Evolutionary conservation across 2,329 filamentous ascomycete species (phyloP).

Genomic region (Pseudocercospora eumusae): DNA sequence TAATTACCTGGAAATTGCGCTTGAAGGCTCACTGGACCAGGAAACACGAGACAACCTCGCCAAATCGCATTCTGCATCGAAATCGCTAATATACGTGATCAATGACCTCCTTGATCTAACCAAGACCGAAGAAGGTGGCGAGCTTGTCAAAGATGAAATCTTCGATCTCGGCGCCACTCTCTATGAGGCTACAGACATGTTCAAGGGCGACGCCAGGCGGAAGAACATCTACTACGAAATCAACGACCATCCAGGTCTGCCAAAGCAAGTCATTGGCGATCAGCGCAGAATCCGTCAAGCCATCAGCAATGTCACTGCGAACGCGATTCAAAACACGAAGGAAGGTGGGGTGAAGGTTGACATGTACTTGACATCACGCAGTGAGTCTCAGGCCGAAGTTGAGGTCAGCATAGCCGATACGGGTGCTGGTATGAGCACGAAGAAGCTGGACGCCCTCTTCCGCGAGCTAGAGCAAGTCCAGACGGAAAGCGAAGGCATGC

Average conservation of each 20-base stretch:
- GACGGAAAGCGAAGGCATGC: constrained; percentile 54
- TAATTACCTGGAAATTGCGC: constrained; percentile 87
- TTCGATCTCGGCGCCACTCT: constrained; percentile 73
- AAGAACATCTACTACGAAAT: constrained; percentile 74
- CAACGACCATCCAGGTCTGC: constrained; percentile 66
- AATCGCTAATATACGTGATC: constrained; percentile 90
- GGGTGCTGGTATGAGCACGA: constrained; percentile 63
- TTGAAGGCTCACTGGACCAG: constrained; percentile 75
- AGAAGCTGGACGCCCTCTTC: constrained; percentile 62
- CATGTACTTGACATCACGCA: constrained; percentile 60
- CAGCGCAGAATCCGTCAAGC: constrained; percentile 78
- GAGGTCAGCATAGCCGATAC: constrained; percentile 78
- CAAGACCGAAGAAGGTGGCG: constrained; percentile 79
- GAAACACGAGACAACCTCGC: constrained; percentile 84
- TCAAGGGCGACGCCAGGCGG: constrained; percentile 70
- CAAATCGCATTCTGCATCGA: constrained; percentile 85
- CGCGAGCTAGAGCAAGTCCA: constrained; percentile 67
- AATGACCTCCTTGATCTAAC: constrained; percentile 88
- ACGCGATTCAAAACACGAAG: constrained; percentile 77
- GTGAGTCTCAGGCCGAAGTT: constrained; percentile 60
- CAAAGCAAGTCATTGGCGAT: constrained; percentile 73
- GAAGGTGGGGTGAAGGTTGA: constrained; percentile 70
- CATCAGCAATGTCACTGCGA: constrained; percentile 79
- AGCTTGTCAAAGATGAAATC: constrained; percentile 75
- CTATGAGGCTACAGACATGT: constrained; percentile 74